A percentile compares a stretch with the other conserved stretches of the same genome.
These are phyloP conservation scores for Kwoniella heveanensis DNA, from an alignment of 768 basidiomycete species.

Conservation along the genomic window DNA sequence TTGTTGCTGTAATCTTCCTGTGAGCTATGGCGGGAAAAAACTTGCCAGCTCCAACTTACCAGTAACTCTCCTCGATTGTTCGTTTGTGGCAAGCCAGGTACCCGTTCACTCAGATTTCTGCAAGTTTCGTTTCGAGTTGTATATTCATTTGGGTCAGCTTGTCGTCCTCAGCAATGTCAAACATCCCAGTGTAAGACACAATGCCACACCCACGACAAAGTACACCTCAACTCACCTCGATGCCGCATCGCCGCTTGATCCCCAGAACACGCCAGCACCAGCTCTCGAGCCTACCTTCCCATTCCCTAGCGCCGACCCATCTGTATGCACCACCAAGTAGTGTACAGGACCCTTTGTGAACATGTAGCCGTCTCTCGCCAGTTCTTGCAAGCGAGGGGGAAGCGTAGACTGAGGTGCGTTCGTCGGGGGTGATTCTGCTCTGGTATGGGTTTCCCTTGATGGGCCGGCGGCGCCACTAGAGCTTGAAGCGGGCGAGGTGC, in stretches of 20 bases:
- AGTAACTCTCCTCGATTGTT: slow-evolving; percentile 75
- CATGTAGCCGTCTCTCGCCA: slow-evolving; percentile 35
- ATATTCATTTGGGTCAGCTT: too few species aligned
- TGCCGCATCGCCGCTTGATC: slow-evolving; percentile 53
- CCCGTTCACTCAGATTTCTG: slow-evolving; percentile 74
- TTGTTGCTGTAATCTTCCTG: too few species aligned
- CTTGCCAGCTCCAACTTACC: too few species aligned
- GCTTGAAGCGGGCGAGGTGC: neutral
- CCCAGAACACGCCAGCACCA: slow-evolving; percentile 92
- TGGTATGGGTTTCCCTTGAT: slow-evolving; percentile 18
- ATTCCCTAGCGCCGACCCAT: slow-evolving; percentile 85
- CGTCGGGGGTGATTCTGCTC: slow-evolving; percentile 26
- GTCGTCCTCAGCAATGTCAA: too few species aligned
- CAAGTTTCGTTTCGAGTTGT: too few species aligned
- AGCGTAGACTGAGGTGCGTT: slow-evolving; percentile 18
- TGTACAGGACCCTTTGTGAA: slow-evolving; percentile 27
- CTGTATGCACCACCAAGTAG: slow-evolving; percentile 69
- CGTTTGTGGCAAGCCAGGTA: slow-evolving; percentile 55
- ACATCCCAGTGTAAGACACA: too few species aligned
- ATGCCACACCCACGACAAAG: too few species aligned
- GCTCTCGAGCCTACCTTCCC: slow-evolving; percentile 69
- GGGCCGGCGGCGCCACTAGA: neutral
- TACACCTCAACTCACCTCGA: slow-evolving; percentile 24
- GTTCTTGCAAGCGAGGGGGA: slow-evolving; percentile 14
- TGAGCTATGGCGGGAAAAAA: too few species aligned